Evolutionary conservation across 2,329 filamentous ascomycete genomes (phyloP).

Genomic region (Cercospora brassicicola): DNA sequence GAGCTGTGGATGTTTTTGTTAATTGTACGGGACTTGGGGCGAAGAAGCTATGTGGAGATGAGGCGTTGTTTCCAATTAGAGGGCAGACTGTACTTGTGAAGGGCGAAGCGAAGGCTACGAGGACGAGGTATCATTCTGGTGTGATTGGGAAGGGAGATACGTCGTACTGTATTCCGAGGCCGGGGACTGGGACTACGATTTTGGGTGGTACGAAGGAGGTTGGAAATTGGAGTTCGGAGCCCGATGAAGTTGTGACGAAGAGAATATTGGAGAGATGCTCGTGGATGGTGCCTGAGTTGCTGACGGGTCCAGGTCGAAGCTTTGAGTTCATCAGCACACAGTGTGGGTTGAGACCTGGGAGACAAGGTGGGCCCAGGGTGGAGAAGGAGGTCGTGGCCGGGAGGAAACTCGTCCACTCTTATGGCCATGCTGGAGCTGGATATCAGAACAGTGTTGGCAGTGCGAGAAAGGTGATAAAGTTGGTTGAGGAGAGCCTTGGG

Average conservation of each 20-base stretch:
- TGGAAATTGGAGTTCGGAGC: conserved; percentile 38
- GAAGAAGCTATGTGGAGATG: conserved; percentile 39
- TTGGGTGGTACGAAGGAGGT: conserved; percentile 49
- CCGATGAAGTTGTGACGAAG: conserved; percentile 39
- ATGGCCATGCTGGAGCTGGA: conserved; percentile 52
- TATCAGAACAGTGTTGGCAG: conserved; percentile 40
- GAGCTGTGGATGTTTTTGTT: conserved; percentile 38
- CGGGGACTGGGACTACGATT: conserved; percentile 44
- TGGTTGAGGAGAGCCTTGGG: conserved; percentile 35
- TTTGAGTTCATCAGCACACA: conserved; percentile 49
- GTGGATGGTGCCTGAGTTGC: conserved; percentile 40
- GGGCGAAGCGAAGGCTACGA: conserved; percentile 42
- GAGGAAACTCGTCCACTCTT: conserved; percentile 47
- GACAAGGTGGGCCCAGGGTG: conserved; percentile 46
- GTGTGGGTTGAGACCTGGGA: conserved; percentile 48
- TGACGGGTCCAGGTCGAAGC: conserved; percentile 37
- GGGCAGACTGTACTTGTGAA: conserved; percentile 51
- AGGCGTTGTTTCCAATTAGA: conserved; percentile 44
- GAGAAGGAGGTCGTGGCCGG: conserved; percentile 42
- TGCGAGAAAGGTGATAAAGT: conserved; percentile 31
- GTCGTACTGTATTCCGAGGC: conserved; percentile 47
- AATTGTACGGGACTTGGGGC: conserved; percentile 50
- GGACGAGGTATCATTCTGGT: conserved; percentile 31
- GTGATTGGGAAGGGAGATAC: conserved; percentile 34
- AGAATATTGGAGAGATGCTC: conserved; percentile 42